Base-by-base conservation (phyloP, 305 asterid species). In the Andrographis paniculata region DNA sequence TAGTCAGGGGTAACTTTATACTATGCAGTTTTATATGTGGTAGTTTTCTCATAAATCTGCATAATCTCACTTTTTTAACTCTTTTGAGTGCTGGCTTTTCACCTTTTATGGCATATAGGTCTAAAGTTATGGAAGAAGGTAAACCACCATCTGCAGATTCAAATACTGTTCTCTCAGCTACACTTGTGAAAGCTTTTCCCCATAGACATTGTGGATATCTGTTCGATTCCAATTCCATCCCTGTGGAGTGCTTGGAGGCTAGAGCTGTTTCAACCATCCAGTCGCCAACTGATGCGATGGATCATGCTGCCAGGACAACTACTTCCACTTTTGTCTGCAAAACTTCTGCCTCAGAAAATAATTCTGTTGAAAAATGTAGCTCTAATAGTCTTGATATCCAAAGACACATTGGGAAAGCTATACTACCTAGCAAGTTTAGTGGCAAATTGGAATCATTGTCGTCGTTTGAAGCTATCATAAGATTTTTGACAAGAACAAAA, bases 401-500 rank as follows among this genome's bases (percentile, higher is more conserved):
- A 31, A 55, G 64, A 31, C 73, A 66, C 48, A 67, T 37, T 33
- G 77, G 65, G 52, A 66, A 67, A 45, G 64, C 68, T 54, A 80
- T 58, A 53, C 48, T 49, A 35, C 62, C 65, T 56, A 72, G 64
- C 36, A 82, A 68, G 54, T 65, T 86, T 58, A 76, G 72, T 74
- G 66, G 59, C 69, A 86, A 61, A 64, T 69, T 58, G 48, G 93
- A 78, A 53, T 59, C 73, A 50, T 56, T 91, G 56, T 72, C 75
- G 3, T 64, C 96, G 55, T 77, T 91, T 68, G 89, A 82, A 64
- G 67, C 77, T 20, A 48, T 61, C 50, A 72, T 87, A 50, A 82
- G 74, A 66, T 67, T 80, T 31, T 67, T 91, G 66, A 80, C 94
- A 6, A 74, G 96, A 76, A 78, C 95, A 22, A 91, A 83, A 58